A percentile compares a stretch with the other conserved stretches of the same genome.
These are phyloP conservation scores for Ceratobasidium sp. DNA, from an alignment of 1,284 basidiomycete genomes.

Conservation along the genomic window DNA sequence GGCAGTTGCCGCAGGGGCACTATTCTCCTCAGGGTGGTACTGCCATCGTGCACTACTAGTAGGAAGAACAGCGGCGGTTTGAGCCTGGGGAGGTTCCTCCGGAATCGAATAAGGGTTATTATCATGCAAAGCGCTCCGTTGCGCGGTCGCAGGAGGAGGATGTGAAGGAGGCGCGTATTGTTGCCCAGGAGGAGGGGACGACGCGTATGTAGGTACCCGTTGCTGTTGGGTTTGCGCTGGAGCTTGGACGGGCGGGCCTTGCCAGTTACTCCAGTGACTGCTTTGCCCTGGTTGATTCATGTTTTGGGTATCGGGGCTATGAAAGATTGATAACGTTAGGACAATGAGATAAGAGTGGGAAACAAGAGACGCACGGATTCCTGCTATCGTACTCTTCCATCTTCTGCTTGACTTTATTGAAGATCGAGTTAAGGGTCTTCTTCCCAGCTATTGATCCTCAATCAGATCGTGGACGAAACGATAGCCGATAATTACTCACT, in stretches of 20 bases:
- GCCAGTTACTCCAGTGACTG: slow-evolving; percentile 44
- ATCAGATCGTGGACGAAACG: neutral
- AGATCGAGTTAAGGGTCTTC: slow-evolving; percentile 76
- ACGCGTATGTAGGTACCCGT: slow-evolving; percentile 23
- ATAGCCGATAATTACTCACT: slow-evolving; percentile 62
- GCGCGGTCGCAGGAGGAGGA: slow-evolving; percentile 9
- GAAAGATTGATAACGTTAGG: neutral
- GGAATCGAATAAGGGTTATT: slow-evolving; percentile 23
- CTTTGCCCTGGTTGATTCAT: slow-evolving; percentile 38
- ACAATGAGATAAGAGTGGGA: neutral
- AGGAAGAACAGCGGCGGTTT: slow-evolving; percentile 7
- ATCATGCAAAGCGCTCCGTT: slow-evolving; percentile 20
- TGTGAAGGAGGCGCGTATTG: neutral
- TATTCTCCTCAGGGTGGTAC: slow-evolving; percentile 27
- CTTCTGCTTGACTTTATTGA: slow-evolving; percentile 83
- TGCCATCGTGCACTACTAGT: slow-evolving; percentile 38
- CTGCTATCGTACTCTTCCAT: slow-evolving; percentile 76
- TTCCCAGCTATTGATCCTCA: slow-evolving; percentile 70
- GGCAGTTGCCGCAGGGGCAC: neutral
- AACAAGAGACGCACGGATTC: slow-evolving; percentile 17
- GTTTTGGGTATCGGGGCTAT: slow-evolving; percentile 39
- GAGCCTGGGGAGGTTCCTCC: neutral
- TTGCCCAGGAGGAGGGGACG: slow-evolving; percentile 14
- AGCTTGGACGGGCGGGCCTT: slow-evolving; percentile 3
- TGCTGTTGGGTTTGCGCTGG: neutral